Base-by-base conservation (phyloP, 306 rosid species). In the Lotus japonicus region DNA sequence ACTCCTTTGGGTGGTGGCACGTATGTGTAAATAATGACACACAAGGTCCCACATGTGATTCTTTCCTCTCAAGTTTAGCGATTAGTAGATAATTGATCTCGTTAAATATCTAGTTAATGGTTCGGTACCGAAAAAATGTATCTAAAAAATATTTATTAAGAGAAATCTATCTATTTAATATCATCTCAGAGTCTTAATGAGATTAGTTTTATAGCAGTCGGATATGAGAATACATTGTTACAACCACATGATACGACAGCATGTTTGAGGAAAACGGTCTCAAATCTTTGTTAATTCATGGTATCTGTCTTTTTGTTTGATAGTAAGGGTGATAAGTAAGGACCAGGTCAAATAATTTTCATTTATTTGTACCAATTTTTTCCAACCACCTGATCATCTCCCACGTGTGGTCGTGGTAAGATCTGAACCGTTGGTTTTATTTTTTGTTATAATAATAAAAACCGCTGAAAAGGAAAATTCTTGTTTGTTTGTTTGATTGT, bases 381-480 rank as follows among this genome's bases (percentile, higher is more conserved):
- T 8, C 21, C 12, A 11, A 23, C 14, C 41, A 55, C 68, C 58
- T 60, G 67, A 74, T 64, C 72, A 9, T 3, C 0, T 31, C n/a
- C 77, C 89, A 80, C 82, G 88, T 87, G 86, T 73, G 41, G 21
- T 12, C 2, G 36, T 19, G 14, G 10, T 15, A 35, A 38, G 59
- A 77, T 85, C 84, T 48, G 18, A 58, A 63, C 75, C 68, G 33
- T 64, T 12, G 26, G 2, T 61, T 64, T 8, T 52, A 9, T 41
- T 41, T 41, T 54, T 60, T 71, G 77, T 65, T 38, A 7, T 44
- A 54, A 54, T 56, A 71, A 58, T 21, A 21, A 21, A 82, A 77
- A 66, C 76, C 77, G 78, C 41, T 7, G 58, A 49, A 17, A 49
- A 46, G 39, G 49, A 60, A 75, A 82, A 63, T 18, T 2, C 1